Percentiles rank a stretch among this genome's conserved stretches.
Evolutionary conservation across 208 protist genomes (phyloP).

Genomic region (Wallacemonas sp.): DNA sequence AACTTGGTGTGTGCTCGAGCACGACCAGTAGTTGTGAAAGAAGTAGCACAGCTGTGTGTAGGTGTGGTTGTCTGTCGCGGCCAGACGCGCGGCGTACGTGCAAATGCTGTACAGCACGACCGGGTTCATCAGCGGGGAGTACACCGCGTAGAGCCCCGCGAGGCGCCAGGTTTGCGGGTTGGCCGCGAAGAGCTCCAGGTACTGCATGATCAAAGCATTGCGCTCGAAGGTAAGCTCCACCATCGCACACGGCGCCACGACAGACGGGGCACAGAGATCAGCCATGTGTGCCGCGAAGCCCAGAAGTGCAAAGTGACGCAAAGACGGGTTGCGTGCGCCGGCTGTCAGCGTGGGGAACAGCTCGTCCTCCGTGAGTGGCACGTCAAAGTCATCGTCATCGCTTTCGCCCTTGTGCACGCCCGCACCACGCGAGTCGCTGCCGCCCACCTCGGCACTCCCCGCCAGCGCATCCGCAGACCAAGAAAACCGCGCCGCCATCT

Average conservation of each 20-base stretch:
- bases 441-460: background rate
- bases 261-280: slow-evolving; percentile 64
- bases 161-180: slow-evolving; percentile 57
- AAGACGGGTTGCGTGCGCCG: background rate
- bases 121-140: slow-evolving; percentile 75
- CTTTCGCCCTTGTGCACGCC: slow-evolving; percentile 19
- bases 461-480: background rate
- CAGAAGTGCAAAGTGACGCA: slow-evolving; percentile 46
- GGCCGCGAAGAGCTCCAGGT: slow-evolving; percentile 45
- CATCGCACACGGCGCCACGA: slow-evolving; percentile 22
- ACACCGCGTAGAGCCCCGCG: slow-evolving; percentile 60
- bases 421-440: slow-evolving; percentile 18
- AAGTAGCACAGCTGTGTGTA: slow-evolving; percentile 49
- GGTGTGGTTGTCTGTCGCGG: slow-evolving; percentile 32
- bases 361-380: slow-evolving; percentile 3
- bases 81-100: slow-evolving; percentile 25
- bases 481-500: slow-evolving; percentile 17
- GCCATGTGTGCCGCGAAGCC: slow-evolving; percentile 82
- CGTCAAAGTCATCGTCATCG: background rate
- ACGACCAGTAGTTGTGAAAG: slow-evolving; percentile 46
- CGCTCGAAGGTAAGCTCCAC: slow-evolving; percentile 61
- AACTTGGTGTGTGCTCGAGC: slow-evolving; percentile 42
- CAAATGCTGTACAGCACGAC: slow-evolving; percentile 39
- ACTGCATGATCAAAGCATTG: slow-evolving; percentile 51
- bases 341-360: background rate